Evolutionary conservation across 2,329 filamentous ascomycete species (phyloP), one percentile per base, ranked within the genome.

Genomic region (Penicillium rolfsii): DNA sequence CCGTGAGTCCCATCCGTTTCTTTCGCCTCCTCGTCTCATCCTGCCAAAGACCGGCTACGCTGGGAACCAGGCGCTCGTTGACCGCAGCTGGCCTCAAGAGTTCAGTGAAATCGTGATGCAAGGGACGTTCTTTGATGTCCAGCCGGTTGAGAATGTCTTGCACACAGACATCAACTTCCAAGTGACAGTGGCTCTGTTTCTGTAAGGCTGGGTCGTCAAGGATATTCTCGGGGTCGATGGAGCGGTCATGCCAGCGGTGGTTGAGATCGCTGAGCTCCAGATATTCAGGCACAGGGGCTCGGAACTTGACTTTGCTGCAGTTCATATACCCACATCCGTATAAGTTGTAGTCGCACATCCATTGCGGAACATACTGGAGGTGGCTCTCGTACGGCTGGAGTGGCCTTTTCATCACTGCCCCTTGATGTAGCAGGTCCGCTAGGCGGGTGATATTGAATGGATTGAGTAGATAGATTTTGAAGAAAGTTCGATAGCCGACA

Each of bases 301-400:
- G 87, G 72, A 97, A 97, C 30, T 79, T 83, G 1, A 88, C 86
- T 64, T 87, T 90, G 9, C 81, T 81, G 53, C 87, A 89, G 60
- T 94, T 86, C 65, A 98, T 87, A 70, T 94, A 96, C 58, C 87
- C 89, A 73, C 95, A 99, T 6, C 96, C 96, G 74, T 96, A 98
- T 67, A 99, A 81, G 73, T 97, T 99, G 81, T 96, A 99, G 75
- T 99, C 96, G 65, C 89, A 90, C 95, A 99, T 98, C 86, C 96
- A 99, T 77, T 99, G 96, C 9, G 95, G 83, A 8, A 97, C 80
- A 74, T 93, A 98, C 72, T 97, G 92, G 63, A 98, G 77, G 74
- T 99, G 96, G 19, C 91, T 93, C 77, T 99, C 95, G 72, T 95
- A 96, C 0, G 95, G 94, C 72, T 98, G 94, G 46, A 99, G 89